phyloP scores from a whole-genome alignment of 179 eudicot genomes.

The Spergularia azorica region DNA sequence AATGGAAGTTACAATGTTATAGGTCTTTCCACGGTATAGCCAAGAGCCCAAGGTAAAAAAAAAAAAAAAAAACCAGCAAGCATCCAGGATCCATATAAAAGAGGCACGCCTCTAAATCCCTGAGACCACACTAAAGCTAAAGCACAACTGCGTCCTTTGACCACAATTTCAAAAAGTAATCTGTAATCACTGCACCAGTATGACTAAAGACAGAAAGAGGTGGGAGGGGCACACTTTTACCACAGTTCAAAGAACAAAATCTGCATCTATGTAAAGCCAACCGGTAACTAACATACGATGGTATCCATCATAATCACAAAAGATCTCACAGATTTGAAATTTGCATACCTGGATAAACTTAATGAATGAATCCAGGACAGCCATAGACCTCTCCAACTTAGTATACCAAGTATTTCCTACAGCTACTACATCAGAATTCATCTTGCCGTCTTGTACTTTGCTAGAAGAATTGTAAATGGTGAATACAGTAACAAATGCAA shows the following conservation, averaged over 20 bases:
- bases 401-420: constrained; percentile 70
- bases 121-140: not conserved
- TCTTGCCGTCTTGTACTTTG: constrained; percentile 34
- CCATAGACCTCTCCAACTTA: constrained; percentile 84
- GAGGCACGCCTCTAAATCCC: not conserved
- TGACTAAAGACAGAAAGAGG: too few relatives aligned
- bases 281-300: not conserved
- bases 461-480: constrained; percentile 56
- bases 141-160: too few relatives aligned
- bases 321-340: not conserved
- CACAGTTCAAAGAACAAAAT: not conserved
- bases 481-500: constrained; percentile 78
- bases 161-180: too few relatives aligned
- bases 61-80: not conserved
- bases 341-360: constrained; percentile 73
- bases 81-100: not conserved
- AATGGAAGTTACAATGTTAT: not conserved
- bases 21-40: not conserved
- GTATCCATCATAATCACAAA: constrained; percentile 1
- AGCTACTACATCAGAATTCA: constrained; percentile 44
- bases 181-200: too few relatives aligned
- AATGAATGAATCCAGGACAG: constrained; percentile 64
- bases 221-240: not conserved
- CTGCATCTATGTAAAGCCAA: not conserved
- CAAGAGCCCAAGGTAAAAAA: too few relatives aligned